Base-by-base conservation (phyloP, 768 basidiomycete species). In the Phylloporus sp. region DNA sequence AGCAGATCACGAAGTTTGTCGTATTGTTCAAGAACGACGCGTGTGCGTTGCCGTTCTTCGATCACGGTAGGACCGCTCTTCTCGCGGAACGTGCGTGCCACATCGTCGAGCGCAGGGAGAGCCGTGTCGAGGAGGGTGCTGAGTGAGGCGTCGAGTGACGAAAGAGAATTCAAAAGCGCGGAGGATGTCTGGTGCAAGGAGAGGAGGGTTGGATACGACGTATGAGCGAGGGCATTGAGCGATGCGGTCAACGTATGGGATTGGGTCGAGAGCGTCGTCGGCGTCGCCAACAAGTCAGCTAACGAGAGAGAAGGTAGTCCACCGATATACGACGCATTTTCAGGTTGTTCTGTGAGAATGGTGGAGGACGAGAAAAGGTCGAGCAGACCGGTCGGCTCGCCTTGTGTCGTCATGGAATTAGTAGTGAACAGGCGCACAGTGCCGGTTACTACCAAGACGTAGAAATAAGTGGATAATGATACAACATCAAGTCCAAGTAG, bases 1-100 rank as follows among this genome's bases (percentile, higher is more conserved):
- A 98, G 81, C 31, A 98, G 71, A 67, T 97, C 94, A 57, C 88
- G 80, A 53, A 98, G 80, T 69, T 94, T 94, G 67, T 95, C 92
- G 63, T 93, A 88, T 60, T 95, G 90, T 60, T 97, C 95, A 53
- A 93, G 80, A n/a, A 98, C 91, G 45, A 89, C 75, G 28, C 83
- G 77, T 0, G 91, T 91, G 56, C 86, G 85, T 52, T 80, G 76
- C 32, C 95, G 79, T 46, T 89, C 85, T 43, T 77, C 73, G 46
- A 92, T 80, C n/a, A 94, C 80, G 20, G 76, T 67, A 46, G 67
- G 64, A 42, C 88, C 85, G n/a, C 85, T 88, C 53, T 81, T 78
- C 23, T 80, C 77, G 45, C 84, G 77, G 77, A 95, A 97, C 23
- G 76, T 73, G 9, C 77, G 76, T 38, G 91, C 84, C 52, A 81